Percentiles rank a stretch among this genome's conserved stretches.
These are phyloP conservation scores for Lactarius sp. DNA, from an alignment of 768 basidiomycete genomes.

Conservation along the genomic window DNA sequence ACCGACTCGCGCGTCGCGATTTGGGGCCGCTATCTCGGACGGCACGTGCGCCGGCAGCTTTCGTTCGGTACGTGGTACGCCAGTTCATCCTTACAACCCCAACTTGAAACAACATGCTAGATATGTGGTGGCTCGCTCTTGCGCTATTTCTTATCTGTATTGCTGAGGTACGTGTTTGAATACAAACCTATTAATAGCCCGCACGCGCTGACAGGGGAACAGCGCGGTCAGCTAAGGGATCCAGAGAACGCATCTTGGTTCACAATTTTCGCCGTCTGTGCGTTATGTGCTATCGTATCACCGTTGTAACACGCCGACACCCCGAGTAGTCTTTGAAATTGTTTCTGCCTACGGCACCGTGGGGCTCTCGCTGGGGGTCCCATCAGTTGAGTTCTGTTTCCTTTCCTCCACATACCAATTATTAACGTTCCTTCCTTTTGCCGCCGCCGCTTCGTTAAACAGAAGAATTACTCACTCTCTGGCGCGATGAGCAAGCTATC, in stretches of 20 bases:
- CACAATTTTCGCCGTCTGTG: conserved; percentile 39
- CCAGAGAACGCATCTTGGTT: conserved; percentile 34
- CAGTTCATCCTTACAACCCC: background rate
- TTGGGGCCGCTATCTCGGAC: conserved; percentile 37
- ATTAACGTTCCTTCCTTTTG: background rate
- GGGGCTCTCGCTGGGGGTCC: conserved; percentile 42
- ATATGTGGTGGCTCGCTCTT: conserved; percentile 47
- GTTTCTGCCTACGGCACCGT: conserved; percentile 32
- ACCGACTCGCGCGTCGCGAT: conserved; percentile 32
- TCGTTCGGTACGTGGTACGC: conserved; percentile 40
- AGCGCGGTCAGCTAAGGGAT: conserved; percentile 33
- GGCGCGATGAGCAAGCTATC: conserved; percentile 61
- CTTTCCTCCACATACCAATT: conserved; percentile 38
- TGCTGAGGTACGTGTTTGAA: conserved; percentile 33
- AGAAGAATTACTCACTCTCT: conserved; percentile 40
- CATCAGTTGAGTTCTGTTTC: conserved; percentile 32
- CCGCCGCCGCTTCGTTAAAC: background rate
- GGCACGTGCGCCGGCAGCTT: conserved; percentile 44
- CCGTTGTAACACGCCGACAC: conserved; percentile 30
- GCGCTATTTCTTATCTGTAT: conserved; percentile 49
- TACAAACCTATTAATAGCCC: background rate
- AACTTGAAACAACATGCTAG: conserved; percentile 17
- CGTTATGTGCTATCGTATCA: conserved; percentile 9
- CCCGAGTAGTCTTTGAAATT: conserved; percentile 17
- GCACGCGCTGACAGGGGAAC: background rate